These are phyloP conservation scores for Quercus glauca DNA, from an alignment of 306 rosid genomes.

Conservation along the genomic window DNA sequence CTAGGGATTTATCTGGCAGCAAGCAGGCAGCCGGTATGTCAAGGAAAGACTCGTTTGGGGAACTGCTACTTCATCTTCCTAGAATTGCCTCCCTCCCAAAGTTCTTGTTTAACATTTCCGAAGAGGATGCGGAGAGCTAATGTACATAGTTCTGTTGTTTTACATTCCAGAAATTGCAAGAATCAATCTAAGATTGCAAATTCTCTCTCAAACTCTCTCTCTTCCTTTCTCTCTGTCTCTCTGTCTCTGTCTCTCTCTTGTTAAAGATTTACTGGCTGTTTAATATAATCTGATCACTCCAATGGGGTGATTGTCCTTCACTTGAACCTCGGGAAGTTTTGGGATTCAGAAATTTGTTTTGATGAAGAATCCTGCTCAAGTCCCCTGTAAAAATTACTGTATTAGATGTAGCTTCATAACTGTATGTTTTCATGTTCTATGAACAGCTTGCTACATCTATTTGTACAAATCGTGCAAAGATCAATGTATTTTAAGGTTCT, in stretches of 20 bases:
- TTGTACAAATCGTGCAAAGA: background rate
- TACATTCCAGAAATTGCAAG: background rate
- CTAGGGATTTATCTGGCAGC: constrained; percentile 34
- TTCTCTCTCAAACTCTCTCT: background rate
- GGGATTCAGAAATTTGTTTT: constrained; percentile 68
- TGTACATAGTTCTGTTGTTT: constrained; percentile 24
- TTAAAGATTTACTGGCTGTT: constrained; percentile 6
- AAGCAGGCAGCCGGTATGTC: constrained; percentile 59
- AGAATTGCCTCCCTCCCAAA: constrained; percentile 68
- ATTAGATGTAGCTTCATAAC: background rate
- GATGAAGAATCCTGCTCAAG: constrained; percentile 57
- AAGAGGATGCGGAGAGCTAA: constrained; percentile 50
- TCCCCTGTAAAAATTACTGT: constrained; percentile 13
- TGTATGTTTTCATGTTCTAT: constrained; percentile 1
- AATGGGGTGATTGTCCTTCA: background rate
- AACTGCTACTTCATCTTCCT: constrained; percentile 71
- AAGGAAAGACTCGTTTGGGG: constrained; percentile 80
- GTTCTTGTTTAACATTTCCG: constrained; percentile 67
- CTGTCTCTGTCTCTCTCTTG: background rate
- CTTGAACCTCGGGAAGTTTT: constrained; percentile 15
- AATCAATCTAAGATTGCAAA: constrained; percentile 10
- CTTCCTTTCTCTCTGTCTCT: background rate
- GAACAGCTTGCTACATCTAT: background rate
- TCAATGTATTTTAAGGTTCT: background rate
- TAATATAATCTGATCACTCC: constrained; percentile 2